Conservation (phyloP, 345 rosid genomes). For the Aquilaria sinensis region DNA sequence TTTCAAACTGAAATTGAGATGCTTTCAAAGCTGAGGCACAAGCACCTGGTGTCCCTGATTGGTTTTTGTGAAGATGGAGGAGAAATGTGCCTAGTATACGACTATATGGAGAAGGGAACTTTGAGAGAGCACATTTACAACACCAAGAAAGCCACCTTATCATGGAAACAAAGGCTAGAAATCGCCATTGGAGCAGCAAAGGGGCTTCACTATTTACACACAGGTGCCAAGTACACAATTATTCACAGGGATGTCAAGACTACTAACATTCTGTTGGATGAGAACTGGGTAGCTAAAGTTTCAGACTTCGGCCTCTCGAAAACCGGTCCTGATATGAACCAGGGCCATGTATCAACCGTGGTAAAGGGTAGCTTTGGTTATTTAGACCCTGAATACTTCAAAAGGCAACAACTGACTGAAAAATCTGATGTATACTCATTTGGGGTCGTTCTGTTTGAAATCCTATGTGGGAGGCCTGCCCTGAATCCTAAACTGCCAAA, state of each 20-base stretch:
- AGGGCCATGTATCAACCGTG: constrained; percentile 38
- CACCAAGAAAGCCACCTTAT: constrained; percentile 26
- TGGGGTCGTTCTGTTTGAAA: constrained; percentile 39
- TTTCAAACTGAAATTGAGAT: constrained; percentile 14
- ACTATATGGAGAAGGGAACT: constrained; percentile 41
- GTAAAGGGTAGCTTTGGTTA: constrained; percentile 42
- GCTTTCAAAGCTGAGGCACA: constrained; percentile 12
- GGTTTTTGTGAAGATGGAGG: constrained; percentile 14
- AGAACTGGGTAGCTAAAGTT: constrained; percentile 39
- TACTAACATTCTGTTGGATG: constrained; percentile 35
- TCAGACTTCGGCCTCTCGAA: constrained; percentile 41
- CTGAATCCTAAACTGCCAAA: constrained; percentile 30
- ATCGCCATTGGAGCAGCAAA: constrained; percentile 38
- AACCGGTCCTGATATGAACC: constrained; percentile 37
- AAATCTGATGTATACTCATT: constrained; percentile 43
- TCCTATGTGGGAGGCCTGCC: constrained; percentile 33
- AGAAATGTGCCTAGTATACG: constrained; percentile 23
- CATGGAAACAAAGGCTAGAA: constrained; percentile 38
- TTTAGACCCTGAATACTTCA: constrained; percentile 37
- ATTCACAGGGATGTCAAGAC: constrained; percentile 42
- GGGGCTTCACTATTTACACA: constrained; percentile 43
- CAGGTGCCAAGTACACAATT: constrained; percentile 32
- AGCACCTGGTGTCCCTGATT: constrained; percentile 14
- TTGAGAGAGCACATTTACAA: constrained; percentile 35
- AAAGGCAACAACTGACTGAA: constrained; percentile 38